A percentile compares a stretch with the other conserved stretches of the same genome.
Evolutionary conservation across 495 filamentous ascomycete species (phyloP).

Genomic region (Emericellopsis terricola): DNA sequence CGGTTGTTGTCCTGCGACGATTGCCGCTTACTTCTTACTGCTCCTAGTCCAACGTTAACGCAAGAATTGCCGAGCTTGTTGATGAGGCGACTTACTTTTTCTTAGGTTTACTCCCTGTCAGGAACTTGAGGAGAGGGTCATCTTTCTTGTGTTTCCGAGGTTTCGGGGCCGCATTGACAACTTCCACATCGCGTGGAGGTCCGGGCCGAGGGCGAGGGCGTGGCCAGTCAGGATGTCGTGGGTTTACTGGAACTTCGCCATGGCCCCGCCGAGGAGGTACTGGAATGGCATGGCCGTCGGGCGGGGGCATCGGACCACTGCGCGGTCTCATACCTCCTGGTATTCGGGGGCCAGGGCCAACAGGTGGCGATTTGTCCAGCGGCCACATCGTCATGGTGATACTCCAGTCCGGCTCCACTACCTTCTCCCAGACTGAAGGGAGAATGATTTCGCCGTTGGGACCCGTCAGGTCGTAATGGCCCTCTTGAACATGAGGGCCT

Average conservation of each 20-base stretch:
- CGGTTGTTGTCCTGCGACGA: no score
- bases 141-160: constrained; percentile 3
- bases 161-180: constrained; percentile 8
- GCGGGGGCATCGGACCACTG: constrained; percentile 6
- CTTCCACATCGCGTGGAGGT: not conserved
- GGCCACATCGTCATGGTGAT: constrained; percentile 98
- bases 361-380: constrained; percentile 29
- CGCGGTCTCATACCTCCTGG: constrained; percentile 6
- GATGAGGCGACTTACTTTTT: constrained; percentile 14
- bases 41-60: no score
- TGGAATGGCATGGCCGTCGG: constrained; percentile 1
- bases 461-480: constrained; percentile 70
- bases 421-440: constrained; percentile 71
- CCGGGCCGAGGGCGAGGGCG: not conserved
- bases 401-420: constrained; percentile 71
- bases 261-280: constrained; percentile 2
- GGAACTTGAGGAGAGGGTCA: constrained; percentile 17
- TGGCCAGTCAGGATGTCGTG: constrained; percentile 4
- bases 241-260: not conserved
- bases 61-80: no score
- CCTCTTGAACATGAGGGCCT: constrained; percentile 64
- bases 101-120: constrained; percentile 16
- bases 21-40: no score
- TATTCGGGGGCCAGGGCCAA: constrained; percentile 5
- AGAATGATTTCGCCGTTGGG: constrained; percentile 80